phyloP scores from a whole-genome alignment of 805 yeast genomes.

The Metschnikowia continentalis region DNA sequence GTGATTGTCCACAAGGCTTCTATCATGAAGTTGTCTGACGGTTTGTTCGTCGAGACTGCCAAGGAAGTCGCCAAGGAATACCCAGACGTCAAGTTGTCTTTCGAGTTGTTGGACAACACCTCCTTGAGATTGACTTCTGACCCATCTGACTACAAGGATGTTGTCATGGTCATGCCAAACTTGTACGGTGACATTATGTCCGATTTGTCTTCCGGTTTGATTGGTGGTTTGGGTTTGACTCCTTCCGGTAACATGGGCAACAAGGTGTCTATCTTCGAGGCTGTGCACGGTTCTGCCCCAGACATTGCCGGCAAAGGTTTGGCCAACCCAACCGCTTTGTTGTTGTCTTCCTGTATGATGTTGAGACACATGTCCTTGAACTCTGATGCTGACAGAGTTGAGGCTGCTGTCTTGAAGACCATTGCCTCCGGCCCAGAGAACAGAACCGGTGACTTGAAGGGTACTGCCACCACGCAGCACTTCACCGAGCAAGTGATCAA shows the following conservation, averaged over 20 bases:
- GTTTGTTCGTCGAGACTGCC: constrained; percentile 90
- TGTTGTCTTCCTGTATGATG: constrained; percentile 97
- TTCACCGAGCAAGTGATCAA: constrained; percentile 90
- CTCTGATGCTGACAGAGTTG: constrained; percentile 77
- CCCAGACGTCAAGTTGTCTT: constrained; percentile 81
- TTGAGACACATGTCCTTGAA: constrained; percentile 95
- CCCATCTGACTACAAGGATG: constrained; percentile 81
- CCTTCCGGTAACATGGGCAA: constrained; percentile 99
- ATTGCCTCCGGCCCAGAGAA: constrained; percentile 94
- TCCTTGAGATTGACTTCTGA: constrained; percentile 85
- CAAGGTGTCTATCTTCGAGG: constrained; percentile 96
- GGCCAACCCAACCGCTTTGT: constrained; percentile 97
- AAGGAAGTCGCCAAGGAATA: constrained; percentile 84
- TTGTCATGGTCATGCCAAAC: constrained; percentile 98
- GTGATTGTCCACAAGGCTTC: constrained; percentile 97
- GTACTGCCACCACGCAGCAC: constrained; percentile 81
- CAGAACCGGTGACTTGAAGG: constrained; percentile 96
- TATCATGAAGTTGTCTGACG: constrained; percentile 97
- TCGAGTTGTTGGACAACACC: constrained; percentile 93
- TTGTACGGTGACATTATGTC: constrained; percentile 99
- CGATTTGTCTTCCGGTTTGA: constrained; percentile 94
- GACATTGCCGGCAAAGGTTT: constrained; percentile 98
- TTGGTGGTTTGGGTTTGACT: constrained; percentile 98
- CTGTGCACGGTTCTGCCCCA: constrained; percentile 99
- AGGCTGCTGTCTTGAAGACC: constrained; percentile 80